Conservation (phyloP, 1,284 basidiomycete species). For the Tetrapyrgos nigripes region DNA sequence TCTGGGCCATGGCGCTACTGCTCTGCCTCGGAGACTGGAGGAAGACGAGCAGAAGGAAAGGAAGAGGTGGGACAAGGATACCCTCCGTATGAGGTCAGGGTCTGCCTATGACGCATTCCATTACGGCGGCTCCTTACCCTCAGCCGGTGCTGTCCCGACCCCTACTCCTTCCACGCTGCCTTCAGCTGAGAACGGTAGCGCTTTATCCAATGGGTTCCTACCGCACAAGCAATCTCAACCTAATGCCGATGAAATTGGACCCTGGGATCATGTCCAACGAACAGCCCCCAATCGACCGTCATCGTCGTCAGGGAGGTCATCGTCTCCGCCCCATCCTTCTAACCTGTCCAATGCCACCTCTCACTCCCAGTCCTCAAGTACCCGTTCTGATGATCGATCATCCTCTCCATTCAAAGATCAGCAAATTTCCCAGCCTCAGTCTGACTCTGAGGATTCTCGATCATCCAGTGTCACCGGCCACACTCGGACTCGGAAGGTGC, state of each 20-base stretch:
- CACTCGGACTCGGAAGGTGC: conserved; percentile 26
- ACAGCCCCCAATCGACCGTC: conserved; percentile 22
- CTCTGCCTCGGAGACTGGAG: conserved; percentile 42
- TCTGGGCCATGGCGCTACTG: conserved; percentile 33
- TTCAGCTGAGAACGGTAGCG: conserved; percentile 20
- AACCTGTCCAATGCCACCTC: conserved; percentile 21
- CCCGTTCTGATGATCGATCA: neutral
- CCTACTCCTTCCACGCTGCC: conserved; percentile 31
- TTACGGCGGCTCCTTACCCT: conserved; percentile 24
- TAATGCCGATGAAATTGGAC: conserved; percentile 29
- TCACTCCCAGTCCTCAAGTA: conserved; percentile 2
- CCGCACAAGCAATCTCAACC: conserved; percentile 8
- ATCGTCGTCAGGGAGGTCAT: conserved; percentile 43
- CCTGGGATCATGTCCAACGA: conserved; percentile 42
- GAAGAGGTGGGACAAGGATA: conserved; percentile 45
- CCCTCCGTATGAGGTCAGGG: conserved; percentile 39
- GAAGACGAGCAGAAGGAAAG: conserved; percentile 45
- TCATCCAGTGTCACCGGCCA: conserved; percentile 35
- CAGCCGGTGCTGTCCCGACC: conserved; percentile 48
- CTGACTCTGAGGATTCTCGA: conserved; percentile 37
- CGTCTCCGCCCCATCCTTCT: conserved; percentile 35
- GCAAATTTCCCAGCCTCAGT: neutral
- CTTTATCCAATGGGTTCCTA: conserved; percentile 1
- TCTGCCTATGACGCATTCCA: conserved; percentile 78
- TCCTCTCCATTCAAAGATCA: neutral